Evolutionary conservation across 352 stramenopile species (phyloP).

Genomic region (Phytophthora macrochlamydospora): DNA sequence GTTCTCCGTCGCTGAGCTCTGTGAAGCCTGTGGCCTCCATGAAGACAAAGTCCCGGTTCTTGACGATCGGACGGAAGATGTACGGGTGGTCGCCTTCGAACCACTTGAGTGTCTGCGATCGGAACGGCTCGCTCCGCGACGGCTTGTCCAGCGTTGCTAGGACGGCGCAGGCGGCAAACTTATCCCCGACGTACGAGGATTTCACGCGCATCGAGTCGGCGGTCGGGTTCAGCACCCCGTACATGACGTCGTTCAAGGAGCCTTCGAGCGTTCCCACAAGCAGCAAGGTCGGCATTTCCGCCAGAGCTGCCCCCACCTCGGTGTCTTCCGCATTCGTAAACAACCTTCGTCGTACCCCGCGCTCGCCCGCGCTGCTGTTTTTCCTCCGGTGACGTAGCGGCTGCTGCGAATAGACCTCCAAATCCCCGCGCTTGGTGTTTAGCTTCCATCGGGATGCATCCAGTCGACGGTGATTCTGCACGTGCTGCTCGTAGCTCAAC

Average conservation of each 20-base stretch:
- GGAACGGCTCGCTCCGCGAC: slow-evolving; percentile 42
- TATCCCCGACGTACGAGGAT: slow-evolving; percentile 49
- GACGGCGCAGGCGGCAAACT: slow-evolving; percentile 42
- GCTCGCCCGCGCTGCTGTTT: slow-evolving; percentile 13
- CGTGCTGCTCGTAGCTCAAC: slow-evolving; percentile 23
- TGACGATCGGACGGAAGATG: slow-evolving; percentile 49
- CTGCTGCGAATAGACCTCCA: slow-evolving; percentile 28
- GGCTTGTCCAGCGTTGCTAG: slow-evolving; percentile 36
- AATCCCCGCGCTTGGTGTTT: slow-evolving; percentile 19
- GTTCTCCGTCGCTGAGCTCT: slow-evolving; percentile 33
- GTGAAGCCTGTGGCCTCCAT: slow-evolving; percentile 50
- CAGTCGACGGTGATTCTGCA: slow-evolving; percentile 24
- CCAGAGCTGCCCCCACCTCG: slow-evolving; percentile 1
- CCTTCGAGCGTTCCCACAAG: slow-evolving; percentile 37
- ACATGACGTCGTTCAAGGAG: slow-evolving; percentile 45
- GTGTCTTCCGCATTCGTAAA: slow-evolving; percentile 16
- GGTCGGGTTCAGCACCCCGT: slow-evolving; percentile 40
- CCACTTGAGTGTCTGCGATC: slow-evolving; percentile 55
- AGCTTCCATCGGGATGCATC: slow-evolving; percentile 25
- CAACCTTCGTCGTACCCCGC: slow-evolving; percentile 2
- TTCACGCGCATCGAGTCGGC: slow-evolving; percentile 38
- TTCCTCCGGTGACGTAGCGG: slow-evolving; percentile 1
- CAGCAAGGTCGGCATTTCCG: slow-evolving; percentile 34
- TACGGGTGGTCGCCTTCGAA: slow-evolving; percentile 47
- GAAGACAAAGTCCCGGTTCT: slow-evolving; percentile 57